Conservation (phyloP, 805 yeast genomes). For the Cyberlindnera lachancei region DNA sequence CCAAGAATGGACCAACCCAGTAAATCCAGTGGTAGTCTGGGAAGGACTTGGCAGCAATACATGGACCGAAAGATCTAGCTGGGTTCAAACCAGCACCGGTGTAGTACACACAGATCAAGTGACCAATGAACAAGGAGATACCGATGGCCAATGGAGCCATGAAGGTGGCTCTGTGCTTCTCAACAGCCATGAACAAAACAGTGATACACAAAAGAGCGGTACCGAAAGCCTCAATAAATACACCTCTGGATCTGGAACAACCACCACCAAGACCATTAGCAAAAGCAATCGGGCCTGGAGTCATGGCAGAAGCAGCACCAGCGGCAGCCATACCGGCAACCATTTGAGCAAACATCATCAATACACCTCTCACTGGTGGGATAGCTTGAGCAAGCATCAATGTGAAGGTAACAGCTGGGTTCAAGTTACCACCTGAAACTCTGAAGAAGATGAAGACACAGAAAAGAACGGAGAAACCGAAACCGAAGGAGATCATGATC, state of each 20-base stretch:
- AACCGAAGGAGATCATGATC: constrained; percentile 77
- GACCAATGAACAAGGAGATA: constrained; percentile 72
- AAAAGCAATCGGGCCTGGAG: constrained; percentile 71
- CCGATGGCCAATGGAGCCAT: constrained; percentile 84
- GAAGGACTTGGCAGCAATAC: constrained; percentile 63
- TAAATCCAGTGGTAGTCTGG: constrained; percentile 86
- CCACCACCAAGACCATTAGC: constrained; percentile 70
- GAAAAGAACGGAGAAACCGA: constrained; percentile 79
- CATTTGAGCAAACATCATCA: constrained; percentile 62
- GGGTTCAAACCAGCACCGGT: constrained; percentile 93
- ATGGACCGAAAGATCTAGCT: constrained; percentile 83
- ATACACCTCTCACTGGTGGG: constrained; percentile 60
- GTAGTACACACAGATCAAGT: constrained; percentile 71
- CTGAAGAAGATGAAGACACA: constrained; percentile 62
- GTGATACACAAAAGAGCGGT: constrained; percentile 67
- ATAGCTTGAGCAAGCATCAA: constrained; percentile 67
- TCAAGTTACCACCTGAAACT: constrained; percentile 83
- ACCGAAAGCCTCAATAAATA: constrained; percentile 77
- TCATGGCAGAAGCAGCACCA: constrained; percentile 78
- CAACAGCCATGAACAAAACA: constrained; percentile 78
- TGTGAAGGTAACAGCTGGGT: constrained; percentile 80
- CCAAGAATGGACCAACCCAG: constrained; percentile 84
- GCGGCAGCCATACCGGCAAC: constrained; percentile 90
- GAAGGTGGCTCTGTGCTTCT: constrained; percentile 66
- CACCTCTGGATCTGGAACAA: constrained; percentile 63